phyloP scores from a whole-genome alignment of 2,329 filamentous ascomycete species.

The Apiospora koreana region DNA sequence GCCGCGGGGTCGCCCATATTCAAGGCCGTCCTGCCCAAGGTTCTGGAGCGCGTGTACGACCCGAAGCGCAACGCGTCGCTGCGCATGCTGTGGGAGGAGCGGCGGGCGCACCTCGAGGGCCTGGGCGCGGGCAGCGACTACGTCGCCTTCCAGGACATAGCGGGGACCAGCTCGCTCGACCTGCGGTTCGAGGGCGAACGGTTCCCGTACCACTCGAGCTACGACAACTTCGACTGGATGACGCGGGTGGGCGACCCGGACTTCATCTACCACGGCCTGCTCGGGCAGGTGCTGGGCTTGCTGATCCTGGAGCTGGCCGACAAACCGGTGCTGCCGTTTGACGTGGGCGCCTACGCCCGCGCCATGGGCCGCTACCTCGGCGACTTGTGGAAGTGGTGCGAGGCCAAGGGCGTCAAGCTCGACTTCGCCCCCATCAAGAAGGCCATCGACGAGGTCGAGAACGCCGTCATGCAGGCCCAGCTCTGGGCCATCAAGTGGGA shows the following conservation, averaged over 20 bases:
- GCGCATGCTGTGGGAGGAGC: conserved; percentile 72
- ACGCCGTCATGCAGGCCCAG: conserved; percentile 65
- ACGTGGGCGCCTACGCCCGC: conserved; percentile 72
- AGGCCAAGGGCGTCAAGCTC: conserved; percentile 53
- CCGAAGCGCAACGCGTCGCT: conserved; percentile 72
- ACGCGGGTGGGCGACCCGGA: conserved; percentile 75
- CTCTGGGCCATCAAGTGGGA: conserved; percentile 81
- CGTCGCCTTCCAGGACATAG: conserved; percentile 87
- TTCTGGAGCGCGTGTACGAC: conserved; percentile 74
- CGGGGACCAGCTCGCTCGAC: conserved; percentile 85
- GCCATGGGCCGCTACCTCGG: conserved; percentile 65
- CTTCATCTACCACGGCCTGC: conserved; percentile 76
- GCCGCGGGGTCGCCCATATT: conserved; percentile 83
- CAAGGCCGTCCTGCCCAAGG: conserved; percentile 68
- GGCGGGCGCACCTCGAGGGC: conserved; percentile 61
- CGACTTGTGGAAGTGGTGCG: conserved; percentile 66
- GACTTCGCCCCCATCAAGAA: conserved; percentile 61
- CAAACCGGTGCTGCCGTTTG: conserved; percentile 78
- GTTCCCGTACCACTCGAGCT: conserved; percentile 79
- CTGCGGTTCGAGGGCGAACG: conserved; percentile 71
- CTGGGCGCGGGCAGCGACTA: conserved; percentile 80
- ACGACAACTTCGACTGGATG: conserved; percentile 91
- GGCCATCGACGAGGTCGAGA: conserved; percentile 62
- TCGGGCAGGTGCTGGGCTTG: conserved; percentile 79
- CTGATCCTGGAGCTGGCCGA: conserved; percentile 86